Percentiles rank a stretch among this genome's conserved stretches.
phyloP scores from a whole-genome alignment of 2,329 filamentous ascomycete genomes.

The Beauveria brongniartii region DNA sequence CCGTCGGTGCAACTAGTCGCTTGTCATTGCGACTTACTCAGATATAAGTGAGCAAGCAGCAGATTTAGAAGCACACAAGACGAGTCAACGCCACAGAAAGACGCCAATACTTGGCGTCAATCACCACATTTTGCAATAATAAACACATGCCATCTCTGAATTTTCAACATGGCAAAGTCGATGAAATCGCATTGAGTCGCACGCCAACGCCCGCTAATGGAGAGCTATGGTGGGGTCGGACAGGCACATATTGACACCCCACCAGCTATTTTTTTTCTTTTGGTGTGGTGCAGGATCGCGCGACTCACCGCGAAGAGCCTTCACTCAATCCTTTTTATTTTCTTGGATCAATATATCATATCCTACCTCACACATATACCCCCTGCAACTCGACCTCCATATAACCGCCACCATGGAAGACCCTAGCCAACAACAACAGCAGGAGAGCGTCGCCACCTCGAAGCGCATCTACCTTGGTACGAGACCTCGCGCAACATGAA shows the following conservation, averaged over 20 bases:
- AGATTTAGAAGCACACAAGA: not conserved
- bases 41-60: not conserved
- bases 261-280: constrained; percentile 11
- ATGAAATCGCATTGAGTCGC: not conserved
- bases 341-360: not conserved
- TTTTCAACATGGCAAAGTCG: not conserved
- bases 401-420: not conserved
- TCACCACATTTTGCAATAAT: not conserved
- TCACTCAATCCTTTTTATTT: not conserved
- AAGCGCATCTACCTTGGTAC: constrained; percentile 51
- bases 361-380: not conserved
- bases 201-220: not conserved
- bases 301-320: constrained; percentile 2
- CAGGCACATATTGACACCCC: constrained; percentile 10
- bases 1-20: not conserved
- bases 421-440: constrained; percentile 3
- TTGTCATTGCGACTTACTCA: not conserved
- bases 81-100: not conserved
- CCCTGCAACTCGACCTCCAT: not conserved
- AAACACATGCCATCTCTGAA: not conserved
- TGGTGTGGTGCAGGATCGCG: constrained; percentile 4
- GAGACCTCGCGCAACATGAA: not conserved
- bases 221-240: constrained; percentile 9
- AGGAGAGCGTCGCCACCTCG: constrained; percentile 21
- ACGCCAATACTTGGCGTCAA: not conserved